Evolutionary conservation across 257 asterid genomes (phyloP), one percentile per base, ranked within the genome.

Genomic region (Scutellaria baicalensis): DNA sequence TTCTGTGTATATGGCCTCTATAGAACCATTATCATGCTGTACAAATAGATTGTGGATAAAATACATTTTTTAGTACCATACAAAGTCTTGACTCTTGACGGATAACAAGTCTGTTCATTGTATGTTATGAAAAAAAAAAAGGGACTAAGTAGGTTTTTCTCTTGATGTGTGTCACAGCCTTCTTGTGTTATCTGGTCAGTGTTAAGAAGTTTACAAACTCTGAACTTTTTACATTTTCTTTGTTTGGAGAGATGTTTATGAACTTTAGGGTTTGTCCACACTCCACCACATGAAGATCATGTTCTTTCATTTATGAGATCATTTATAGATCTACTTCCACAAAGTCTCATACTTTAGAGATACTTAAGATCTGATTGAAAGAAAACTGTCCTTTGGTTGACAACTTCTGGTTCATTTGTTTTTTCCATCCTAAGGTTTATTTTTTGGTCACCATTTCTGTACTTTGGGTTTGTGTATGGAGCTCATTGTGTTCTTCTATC

Each of bases 391-490:
- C 12, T 72, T 74, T 71, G 79, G 75, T 70, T 74, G 70, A 63
- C 40, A 36, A 40, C 44, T 58, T 38, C 43, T 9, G 17, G 49
- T 31, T 17, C 40, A 11, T 27, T 38, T 63, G 38, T 1, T 50
- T 63, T 54, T 43, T 71, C 20, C 27, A 35, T 33, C 40, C 18
- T 14, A 16, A 3, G 50, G 44, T n/a, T 23, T 49, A 61, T 38
- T 6, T 16, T 18, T 6, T n/a, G 39, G 36, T 39, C 50, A 42
- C 21, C 58, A 49, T 59, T 60, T 35, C 16, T 57, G 50, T 17
- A 55, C 33, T 73, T 16, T 63, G 76, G 82, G 82, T 77, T 63
- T 79, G 75, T 73, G 77, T 78, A 16, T 82, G 80, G 83, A 55
- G 77, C 78, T 36, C 65, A 59, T 59, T 84, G 60, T 64, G 36